These are phyloP conservation scores for Chytriomyces sp. DNA, from an alignment of 192 early-diverging fungal genomes.

Conservation along the genomic window DNA sequence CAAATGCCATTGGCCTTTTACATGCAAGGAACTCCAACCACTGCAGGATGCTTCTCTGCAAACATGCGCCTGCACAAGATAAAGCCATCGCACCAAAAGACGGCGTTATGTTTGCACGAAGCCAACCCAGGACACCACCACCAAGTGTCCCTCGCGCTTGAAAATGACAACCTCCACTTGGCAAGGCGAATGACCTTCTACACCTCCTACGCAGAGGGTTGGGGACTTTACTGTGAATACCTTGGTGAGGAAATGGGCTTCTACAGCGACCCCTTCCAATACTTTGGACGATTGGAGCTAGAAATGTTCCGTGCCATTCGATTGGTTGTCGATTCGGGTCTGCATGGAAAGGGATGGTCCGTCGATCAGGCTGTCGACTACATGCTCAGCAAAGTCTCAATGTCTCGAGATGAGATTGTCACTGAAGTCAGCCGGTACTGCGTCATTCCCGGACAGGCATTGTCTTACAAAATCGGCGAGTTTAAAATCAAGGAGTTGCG, in stretches of 20 bases:
- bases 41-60: constrained; percentile 22
- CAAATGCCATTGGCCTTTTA: constrained; percentile 37
- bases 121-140: constrained; percentile 51
- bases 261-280: constrained; percentile 39
- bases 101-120: constrained; percentile 41
- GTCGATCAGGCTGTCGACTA: constrained; percentile 42
- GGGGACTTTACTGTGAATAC: constrained; percentile 45
- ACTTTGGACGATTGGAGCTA: constrained; percentile 43
- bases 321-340: constrained; percentile 51
- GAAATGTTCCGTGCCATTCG: constrained; percentile 50
- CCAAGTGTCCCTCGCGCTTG: constrained; percentile 45
- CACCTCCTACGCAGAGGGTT: constrained; percentile 45
- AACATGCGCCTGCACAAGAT: constrained; percentile 35
- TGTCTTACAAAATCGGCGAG: constrained; percentile 53
- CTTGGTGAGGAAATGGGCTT: constrained; percentile 47
- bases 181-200: constrained; percentile 30
- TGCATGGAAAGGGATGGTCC: constrained; percentile 50
- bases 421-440: constrained; percentile 46
- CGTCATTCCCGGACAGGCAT: constrained; percentile 47
- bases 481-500: constrained; percentile 47
- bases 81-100: constrained; percentile 27
- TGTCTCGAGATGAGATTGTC: constrained; percentile 32
- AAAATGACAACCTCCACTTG: constrained; percentile 36
- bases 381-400: constrained; percentile 35
- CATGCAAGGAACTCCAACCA: constrained; percentile 34